phyloP scores from a whole-genome alignment of 140 eudicot species.

The Erigeron philadelphicus region DNA sequence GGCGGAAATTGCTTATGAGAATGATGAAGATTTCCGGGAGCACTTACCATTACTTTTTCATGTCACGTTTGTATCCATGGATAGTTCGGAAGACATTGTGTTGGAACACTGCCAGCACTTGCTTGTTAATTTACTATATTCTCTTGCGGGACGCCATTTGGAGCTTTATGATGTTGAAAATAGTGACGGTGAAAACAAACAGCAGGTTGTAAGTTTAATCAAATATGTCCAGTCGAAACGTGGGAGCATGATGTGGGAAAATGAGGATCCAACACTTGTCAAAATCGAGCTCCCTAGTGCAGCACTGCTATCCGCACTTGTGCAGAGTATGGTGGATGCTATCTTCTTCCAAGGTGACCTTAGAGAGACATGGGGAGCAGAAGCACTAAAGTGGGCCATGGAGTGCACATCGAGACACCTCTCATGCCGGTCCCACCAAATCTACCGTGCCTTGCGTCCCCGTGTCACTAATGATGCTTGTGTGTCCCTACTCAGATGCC shows the following conservation, averaged over 20 bases:
- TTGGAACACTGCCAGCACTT: constrained; percentile 96
- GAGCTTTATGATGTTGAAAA: constrained; percentile 94
- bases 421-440: constrained; percentile 95
- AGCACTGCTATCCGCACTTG: constrained; percentile 94
- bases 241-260: constrained; percentile 99
- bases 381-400: constrained; percentile 99
- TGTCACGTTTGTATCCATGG: constrained; percentile 97
- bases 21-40: constrained; percentile 90
- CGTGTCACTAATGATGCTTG: constrained; percentile 92
- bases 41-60: constrained; percentile 92
- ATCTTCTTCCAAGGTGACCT: constrained; percentile 95
- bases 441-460: constrained; percentile 90
- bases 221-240: constrained; percentile 96
- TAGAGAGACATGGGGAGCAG: constrained; percentile 95
- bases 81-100: constrained; percentile 94
- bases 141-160: constrained; percentile 97
- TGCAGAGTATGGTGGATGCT: constrained; percentile 98
- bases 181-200: constrained; percentile 93
- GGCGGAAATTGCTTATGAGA: constrained; percentile 95
- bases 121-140: constrained; percentile 84
- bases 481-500: constrained; percentile 87
- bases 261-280: constrained; percentile 87
- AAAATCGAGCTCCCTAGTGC: constrained; percentile 95
- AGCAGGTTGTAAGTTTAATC: constrained; percentile 90
- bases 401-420: constrained; percentile 98